Conservation (phyloP, 176 grass and related monocot species). For the Juncus inflexus region DNA sequence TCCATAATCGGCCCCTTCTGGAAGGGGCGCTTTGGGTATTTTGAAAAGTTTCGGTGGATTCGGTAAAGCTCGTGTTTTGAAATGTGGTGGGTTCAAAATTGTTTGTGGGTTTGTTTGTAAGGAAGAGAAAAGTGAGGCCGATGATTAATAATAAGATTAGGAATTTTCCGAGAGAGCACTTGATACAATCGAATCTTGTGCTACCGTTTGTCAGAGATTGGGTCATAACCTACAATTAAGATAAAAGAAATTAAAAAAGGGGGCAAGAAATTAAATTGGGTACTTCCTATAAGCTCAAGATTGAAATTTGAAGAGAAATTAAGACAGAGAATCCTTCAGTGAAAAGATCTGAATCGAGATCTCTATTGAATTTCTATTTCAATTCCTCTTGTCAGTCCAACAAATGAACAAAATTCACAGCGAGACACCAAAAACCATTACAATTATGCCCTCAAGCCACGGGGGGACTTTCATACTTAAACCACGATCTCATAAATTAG, state of each 20-base stretch:
- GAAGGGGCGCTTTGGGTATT: slow-evolving; percentile 36
- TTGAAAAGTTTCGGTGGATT: not conserved
- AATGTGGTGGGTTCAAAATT: slow-evolving; percentile 36
- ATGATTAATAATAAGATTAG: slow-evolving; percentile 68
- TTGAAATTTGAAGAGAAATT: no score
- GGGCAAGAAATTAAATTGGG: not conserved
- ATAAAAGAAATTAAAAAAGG: not conserved
- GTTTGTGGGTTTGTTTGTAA: slow-evolving; percentile 40
- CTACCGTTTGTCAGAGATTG: slow-evolving; percentile 27
- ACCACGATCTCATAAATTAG: not conserved
- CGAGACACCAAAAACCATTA: no score
- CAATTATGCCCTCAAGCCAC: no score
- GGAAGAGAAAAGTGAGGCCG: slow-evolving; percentile 60
- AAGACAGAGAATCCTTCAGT: no score
- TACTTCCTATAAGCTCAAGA: not conserved
- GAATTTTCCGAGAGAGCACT: slow-evolving; percentile 80
- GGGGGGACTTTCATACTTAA: not conserved
- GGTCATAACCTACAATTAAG: slow-evolving; percentile 15
- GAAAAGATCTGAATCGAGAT: no score
- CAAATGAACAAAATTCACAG: no score
- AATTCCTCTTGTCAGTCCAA: no score
- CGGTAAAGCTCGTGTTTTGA: slow-evolving; percentile 36
- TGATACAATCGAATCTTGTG: slow-evolving; percentile 43
- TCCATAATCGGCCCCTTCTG: slow-evolving; percentile 54
- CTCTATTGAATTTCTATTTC: no score